Evolutionary conservation across 345 rosid species (phyloP).

Genomic region (Camelina laxa): DNA sequence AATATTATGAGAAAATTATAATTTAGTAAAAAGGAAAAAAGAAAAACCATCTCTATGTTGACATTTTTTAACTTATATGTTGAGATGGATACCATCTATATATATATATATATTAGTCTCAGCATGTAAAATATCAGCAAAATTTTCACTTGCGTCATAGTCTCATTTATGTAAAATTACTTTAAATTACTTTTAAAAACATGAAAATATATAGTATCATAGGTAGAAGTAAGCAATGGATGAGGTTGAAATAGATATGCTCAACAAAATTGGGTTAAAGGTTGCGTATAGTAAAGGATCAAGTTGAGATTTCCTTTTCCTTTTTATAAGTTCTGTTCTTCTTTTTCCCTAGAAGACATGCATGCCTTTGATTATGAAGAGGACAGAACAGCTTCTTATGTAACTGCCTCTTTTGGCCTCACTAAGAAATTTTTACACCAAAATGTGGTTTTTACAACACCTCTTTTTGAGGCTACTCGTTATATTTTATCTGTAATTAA

Average conservation of each 20-base stretch:
- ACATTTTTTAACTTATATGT: neutral
- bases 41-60: neutral
- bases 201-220: neutral
- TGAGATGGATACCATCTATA: neutral
- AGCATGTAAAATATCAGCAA: neutral
- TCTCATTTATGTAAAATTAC: neutral
- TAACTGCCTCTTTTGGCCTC: constrained; percentile 40
- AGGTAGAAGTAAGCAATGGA: constrained; percentile 2
- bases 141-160: neutral
- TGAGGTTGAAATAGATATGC: constrained; percentile 20
- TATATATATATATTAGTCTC: neutral
- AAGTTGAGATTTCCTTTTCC: constrained; percentile 28
- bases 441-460: constrained; percentile 5
- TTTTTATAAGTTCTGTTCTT: constrained; percentile 16
- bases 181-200: neutral
- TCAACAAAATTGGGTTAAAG: constrained; percentile 15
- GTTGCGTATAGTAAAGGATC: constrained; percentile 34
- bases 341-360: constrained; percentile 27
- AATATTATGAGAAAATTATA: neutral
- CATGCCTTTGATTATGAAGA: constrained; percentile 40
- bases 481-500: neutral
- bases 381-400: constrained; percentile 41
- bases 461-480: neutral
- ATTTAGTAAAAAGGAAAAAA: neutral
- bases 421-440: constrained; percentile 2